Evolutionary conservation across 352 stramenopile genomes (phyloP), one percentile per base, ranked within the genome.

Genomic region (Pythium grandisporangium): DNA sequence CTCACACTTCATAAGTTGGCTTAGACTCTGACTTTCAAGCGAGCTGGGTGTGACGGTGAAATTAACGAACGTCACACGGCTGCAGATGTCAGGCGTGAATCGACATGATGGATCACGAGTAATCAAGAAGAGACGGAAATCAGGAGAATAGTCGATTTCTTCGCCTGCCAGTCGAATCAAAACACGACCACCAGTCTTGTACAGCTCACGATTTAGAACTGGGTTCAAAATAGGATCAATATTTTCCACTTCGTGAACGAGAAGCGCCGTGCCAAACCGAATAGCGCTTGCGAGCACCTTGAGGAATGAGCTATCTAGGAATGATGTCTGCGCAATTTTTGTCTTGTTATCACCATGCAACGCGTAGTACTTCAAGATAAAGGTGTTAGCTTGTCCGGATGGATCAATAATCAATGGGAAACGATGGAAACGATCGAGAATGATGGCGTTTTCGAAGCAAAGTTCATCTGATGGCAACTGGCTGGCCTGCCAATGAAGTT

Each of bases 221-320:
- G 97, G 97, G 64, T 99, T 99, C 43, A 99, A 55, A 23, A 99
- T 96, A 35, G 97, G 96, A 63, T 99, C 97, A 36, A 99, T 96
- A 40, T 95, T 97, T 58, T 99, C 97, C 16, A 99, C 97, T 63
- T 99, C 98, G 53, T 99, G 93, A 20, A 99, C 96, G 11, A 99
- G 62, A 25, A 99, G 68, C 26, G 96, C 92, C 21, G 93, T 99
- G 29, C 97, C 97, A 60, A 99, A 99, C 30, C 97, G 95, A 66
- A 99, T 97, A 21, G 96, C 96, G 54, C 93, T 98, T n/a, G 95
- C 95, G 17, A 99, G 68, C n/a, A 97, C 97, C 63, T 99, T 99
- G 77, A 99, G 98, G 71, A 99, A 99, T 6, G 89, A 96, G 32
- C 93, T 96, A 58, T 99, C 96, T 41, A 99, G 65, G 67, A 99